Evolutionary conservation across 352 stramenopile genomes (phyloP).

Genomic region (Pythium scleroteichum): DNA sequence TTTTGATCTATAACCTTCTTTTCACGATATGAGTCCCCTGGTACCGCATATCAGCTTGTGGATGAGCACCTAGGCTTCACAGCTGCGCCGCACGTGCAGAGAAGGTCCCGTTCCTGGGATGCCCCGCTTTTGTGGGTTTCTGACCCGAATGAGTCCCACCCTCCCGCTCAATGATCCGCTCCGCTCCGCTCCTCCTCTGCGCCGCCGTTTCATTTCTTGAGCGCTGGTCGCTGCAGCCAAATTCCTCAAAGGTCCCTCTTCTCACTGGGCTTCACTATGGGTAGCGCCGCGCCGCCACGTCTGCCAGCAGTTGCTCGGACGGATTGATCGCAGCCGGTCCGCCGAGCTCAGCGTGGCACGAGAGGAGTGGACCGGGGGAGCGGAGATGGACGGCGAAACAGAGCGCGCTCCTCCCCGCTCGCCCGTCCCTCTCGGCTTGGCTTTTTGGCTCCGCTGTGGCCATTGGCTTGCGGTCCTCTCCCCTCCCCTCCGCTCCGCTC

Average conservation of each 20-base stretch:
- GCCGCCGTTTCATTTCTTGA: slow-evolving; percentile 21
- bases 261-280: slow-evolving; percentile 23
- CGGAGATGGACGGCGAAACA: slow-evolving; percentile 21
- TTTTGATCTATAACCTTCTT: not conserved
- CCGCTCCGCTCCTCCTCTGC: slow-evolving; percentile 7
- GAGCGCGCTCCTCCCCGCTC: slow-evolving; percentile 5
- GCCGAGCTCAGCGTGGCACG: not conserved
- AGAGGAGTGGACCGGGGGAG: not conserved
- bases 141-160: slow-evolving; percentile 17
- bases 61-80: slow-evolving; percentile 3
- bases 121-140: slow-evolving; percentile 23
- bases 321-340: not conserved
- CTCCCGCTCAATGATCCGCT: slow-evolving; percentile 17
- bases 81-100: slow-evolving; percentile 8
- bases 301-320: slow-evolving; percentile 21
- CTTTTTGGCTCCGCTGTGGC: slow-evolving; percentile 7
- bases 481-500: not conserved
- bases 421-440: not conserved
- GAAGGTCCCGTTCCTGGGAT: slow-evolving; percentile 9
- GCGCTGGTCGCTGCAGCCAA: not conserved
- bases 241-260: not conserved
- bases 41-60: slow-evolving; percentile 6
- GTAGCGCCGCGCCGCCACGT: slow-evolving; percentile 5
- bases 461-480: slow-evolving; percentile 11
- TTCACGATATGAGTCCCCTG: not conserved